phyloP scores from a whole-genome alignment of 1,284 basidiomycete species.

The Meira miltonrushii region DNA sequence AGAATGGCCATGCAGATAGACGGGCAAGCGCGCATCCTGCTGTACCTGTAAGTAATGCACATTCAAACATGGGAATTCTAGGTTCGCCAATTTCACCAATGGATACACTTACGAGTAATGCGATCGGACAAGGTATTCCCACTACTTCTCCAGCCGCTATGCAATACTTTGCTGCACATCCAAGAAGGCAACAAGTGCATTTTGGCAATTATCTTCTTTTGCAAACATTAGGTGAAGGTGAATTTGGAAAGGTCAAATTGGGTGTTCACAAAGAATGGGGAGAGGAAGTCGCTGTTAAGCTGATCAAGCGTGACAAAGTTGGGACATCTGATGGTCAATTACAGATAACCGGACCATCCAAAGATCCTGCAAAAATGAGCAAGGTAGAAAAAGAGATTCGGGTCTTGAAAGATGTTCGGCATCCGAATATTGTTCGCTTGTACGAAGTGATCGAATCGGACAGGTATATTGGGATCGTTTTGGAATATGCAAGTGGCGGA shows the following conservation, averaged over 20 bases:
- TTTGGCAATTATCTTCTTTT: slow-evolving; percentile 52
- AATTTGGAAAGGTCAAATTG: slow-evolving; percentile 99
- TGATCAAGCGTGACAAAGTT: slow-evolving; percentile 88
- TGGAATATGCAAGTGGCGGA: slow-evolving; percentile 96
- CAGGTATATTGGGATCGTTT: slow-evolving; percentile 98
- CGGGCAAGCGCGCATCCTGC: slow-evolving; percentile 46
- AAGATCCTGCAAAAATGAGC: slow-evolving; percentile 66
- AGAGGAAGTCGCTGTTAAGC: slow-evolving; percentile 98
- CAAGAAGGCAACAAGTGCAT: slow-evolving; percentile 50
- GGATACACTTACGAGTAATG: slow-evolving; percentile 9
- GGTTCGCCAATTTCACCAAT: slow-evolving; percentile 19
- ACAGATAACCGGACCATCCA: slow-evolving; percentile 25
- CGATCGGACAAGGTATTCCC: slow-evolving; percentile 40
- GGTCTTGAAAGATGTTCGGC: slow-evolving; percentile 84
- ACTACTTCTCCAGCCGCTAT: slow-evolving; percentile 50
- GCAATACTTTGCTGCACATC: slow-evolving; percentile 51
- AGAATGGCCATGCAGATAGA: slow-evolving; percentile 30
- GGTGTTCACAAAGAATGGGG: slow-evolving; percentile 88
- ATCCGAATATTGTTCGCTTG: slow-evolving; percentile 95
- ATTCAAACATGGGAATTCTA: not conserved
- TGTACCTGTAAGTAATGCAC: slow-evolving; percentile 20
- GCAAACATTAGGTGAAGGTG: slow-evolving; percentile 69
- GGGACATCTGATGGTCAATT: slow-evolving; percentile 61
- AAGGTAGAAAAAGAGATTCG: slow-evolving; percentile 98
- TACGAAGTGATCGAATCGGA: slow-evolving; percentile 99